Evolutionary conservation across 257 asterid species (phyloP), one percentile per base, ranked within the genome.

Genomic region (Solanum arcanum): DNA sequence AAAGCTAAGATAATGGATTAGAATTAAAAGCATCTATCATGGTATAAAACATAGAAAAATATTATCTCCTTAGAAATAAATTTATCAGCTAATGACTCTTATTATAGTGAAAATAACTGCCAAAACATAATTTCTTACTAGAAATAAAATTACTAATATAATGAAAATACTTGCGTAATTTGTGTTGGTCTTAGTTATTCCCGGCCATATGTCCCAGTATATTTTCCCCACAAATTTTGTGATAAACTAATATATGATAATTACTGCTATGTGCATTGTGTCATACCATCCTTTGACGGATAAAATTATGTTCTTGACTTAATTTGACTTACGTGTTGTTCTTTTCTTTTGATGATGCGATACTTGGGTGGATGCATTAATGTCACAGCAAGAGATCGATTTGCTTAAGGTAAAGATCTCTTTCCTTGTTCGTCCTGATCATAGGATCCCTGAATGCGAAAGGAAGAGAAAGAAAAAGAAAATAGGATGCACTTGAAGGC

Each of bases 351-450:
- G 87, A 80, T 77, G 73, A 83, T 86, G 84, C 86, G 70, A 46
- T 73, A 56, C 46, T 87, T 88, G 90, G 88, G 60, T 83, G 88
- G 89, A 46, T 80, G 89, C 88, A 47, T 75, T 82, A 86, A 88
- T 87, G 85, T 85, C 90, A 91, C 96, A 97, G 99, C 99, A 94
- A 97, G 99, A 97, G 95, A 97, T 97, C 68, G 99, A 97, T 90
- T 90, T 97, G 93, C 96, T 97, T 35, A 95, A 96, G 99, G 99
- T 97, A 88, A 92, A 66, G 56, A 87, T 82, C 52, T 87, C 47
- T 88, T 41, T 12, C 35, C 81, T 56, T 62, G 88, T 47, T 37
- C 44, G 37, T 33, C 39, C 78, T 87, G 73, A 66, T 72, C 62
- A 6, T 68, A 46, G 86, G 60, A 66, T 87, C 47, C 44, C 68